Evolutionary conservation across 768 basidiomycete genomes (phyloP), one percentile per base, ranked within the genome.

Genomic region (Mycena latifolia): DNA sequence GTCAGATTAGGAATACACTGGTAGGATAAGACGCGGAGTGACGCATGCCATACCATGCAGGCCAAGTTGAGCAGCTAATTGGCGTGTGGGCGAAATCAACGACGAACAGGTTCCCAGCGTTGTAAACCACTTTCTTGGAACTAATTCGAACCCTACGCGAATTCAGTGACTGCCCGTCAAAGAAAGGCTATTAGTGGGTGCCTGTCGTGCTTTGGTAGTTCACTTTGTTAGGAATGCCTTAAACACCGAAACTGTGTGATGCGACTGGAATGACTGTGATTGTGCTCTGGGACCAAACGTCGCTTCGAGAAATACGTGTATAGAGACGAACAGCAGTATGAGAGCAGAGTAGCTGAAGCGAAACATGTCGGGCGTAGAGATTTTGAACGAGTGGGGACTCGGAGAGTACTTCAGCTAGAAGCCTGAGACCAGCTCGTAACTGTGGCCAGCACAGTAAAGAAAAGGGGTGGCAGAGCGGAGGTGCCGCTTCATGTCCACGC

Each of bases 381-480:
- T 31, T n/a, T 55, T 55, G 54, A 46, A 31, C 9, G 15, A 28
- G 43, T 5, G 25, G 56, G 17, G 22, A 50, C n/a, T n/a, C n/a
- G n/a, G n/a, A n/a, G 15, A 25, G n/a, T 33, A n/a, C n/a, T n/a
- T n/a, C n/a, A n/a, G n/a, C 50, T 14, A 58, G n/a, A 25, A 27
- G 17, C 27, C 9, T 56, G 55, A 59, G 57, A 37, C 57, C 57
- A 48, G 57, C 57, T 50, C 57, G 47, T 12, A 39, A 27, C 25
- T 48, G 57, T 59, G 57, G 28, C 57, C 57, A 37, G 57, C 47
- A 59, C 46, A 25, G 22, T 58, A 46, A 59, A 33, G 39, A 39
- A 25, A 37, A 59, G 24, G 33, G 18, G 29, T 33, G 57, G 56
- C 56, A 11, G 25, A 48, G 17, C n/a, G n/a, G 47, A 48, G n/a